Evolutionary conservation across 345 rosid genomes (phyloP).

Genomic region (Hibiscus tridactylites): DNA sequence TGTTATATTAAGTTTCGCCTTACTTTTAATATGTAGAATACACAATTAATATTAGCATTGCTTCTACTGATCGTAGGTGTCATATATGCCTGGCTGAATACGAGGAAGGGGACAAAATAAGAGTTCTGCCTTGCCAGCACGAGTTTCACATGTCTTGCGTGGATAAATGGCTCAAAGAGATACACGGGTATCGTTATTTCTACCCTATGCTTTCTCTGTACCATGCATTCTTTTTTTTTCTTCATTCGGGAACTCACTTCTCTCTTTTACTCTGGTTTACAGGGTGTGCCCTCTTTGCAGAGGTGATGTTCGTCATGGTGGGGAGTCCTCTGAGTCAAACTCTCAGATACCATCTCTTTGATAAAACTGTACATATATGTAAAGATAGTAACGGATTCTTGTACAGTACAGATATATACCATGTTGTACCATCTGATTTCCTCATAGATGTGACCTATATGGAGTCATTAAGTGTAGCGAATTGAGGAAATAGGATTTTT

Average conservation of each 20-base stretch:
- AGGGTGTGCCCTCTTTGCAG: slow-evolving; percentile 72
- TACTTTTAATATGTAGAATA: not conserved
- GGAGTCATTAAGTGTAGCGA: not conserved
- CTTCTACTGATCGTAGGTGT: slow-evolving; percentile 29
- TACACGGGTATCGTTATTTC: slow-evolving; percentile 45
- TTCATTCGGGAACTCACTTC: not conserved
- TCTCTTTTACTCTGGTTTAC: slow-evolving; percentile 12
- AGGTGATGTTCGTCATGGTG: slow-evolving; percentile 48
- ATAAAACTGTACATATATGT: slow-evolving; percentile 16
- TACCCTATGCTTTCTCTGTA: not conserved
- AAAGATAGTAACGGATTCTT: slow-evolving; percentile 11
- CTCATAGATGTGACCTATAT: not conserved
- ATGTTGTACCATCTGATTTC: not conserved
- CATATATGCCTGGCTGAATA: slow-evolving; percentile 66
- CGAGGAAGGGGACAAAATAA: slow-evolving; percentile 59
- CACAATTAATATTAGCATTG: not conserved
- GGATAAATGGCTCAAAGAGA: slow-evolving; percentile 84
- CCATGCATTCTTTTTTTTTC: not conserved
- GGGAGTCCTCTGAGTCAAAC: slow-evolving; percentile 19
- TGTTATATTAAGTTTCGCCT: too few species aligned
- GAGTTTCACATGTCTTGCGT: slow-evolving; percentile 73
- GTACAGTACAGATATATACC: not conserved
- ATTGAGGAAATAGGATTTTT: not conserved
- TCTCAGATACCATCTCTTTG: slow-evolving; percentile 28
- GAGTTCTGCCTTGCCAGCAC: slow-evolving; percentile 72